Evolutionary conservation across 176 grass and related monocot species (phyloP).

Genomic region (Elaeis guineensis): DNA sequence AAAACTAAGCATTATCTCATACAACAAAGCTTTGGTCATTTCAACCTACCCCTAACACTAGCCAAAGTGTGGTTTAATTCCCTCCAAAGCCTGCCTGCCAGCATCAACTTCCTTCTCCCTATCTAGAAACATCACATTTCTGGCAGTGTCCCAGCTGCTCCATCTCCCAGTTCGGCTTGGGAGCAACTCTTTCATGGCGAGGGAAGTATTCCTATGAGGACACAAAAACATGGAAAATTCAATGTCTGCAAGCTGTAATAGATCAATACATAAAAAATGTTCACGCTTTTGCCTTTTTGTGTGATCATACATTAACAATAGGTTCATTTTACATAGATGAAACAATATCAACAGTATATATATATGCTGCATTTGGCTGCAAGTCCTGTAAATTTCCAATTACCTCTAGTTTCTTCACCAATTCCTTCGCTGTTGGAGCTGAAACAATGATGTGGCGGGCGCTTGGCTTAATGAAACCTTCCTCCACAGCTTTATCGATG

Average conservation of each 20-base stretch:
- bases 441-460: constrained; percentile 90
- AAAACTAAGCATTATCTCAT: too few relatives aligned
- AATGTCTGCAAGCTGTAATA: too few relatives aligned
- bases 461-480: constrained; percentile 80
- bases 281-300: too few relatives aligned
- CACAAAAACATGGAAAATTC: not conserved
- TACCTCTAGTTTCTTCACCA: constrained; percentile 96
- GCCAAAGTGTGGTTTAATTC: too few relatives aligned
- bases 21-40: too few relatives aligned
- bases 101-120: not conserved
- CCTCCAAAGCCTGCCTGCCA: too few relatives aligned
- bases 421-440: constrained; percentile 74
- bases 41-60: too few relatives aligned
- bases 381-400: not conserved
- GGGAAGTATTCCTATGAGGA: constrained; percentile 69
- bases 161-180: constrained; percentile 80
- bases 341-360: too few relatives aligned
- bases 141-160: constrained; percentile 21
- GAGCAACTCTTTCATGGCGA: constrained; percentile 79
- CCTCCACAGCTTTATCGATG: constrained; percentile 99
- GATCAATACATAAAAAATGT: too few relatives aligned
- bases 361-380: too few relatives aligned
- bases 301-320: too few relatives aligned
- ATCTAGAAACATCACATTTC: constrained; percentile 11
- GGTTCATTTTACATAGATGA: too few relatives aligned